Evolutionary conservation across 202 grass and related monocot genomes (phyloP).

Genomic region (Cymbopogon flexuosus): DNA sequence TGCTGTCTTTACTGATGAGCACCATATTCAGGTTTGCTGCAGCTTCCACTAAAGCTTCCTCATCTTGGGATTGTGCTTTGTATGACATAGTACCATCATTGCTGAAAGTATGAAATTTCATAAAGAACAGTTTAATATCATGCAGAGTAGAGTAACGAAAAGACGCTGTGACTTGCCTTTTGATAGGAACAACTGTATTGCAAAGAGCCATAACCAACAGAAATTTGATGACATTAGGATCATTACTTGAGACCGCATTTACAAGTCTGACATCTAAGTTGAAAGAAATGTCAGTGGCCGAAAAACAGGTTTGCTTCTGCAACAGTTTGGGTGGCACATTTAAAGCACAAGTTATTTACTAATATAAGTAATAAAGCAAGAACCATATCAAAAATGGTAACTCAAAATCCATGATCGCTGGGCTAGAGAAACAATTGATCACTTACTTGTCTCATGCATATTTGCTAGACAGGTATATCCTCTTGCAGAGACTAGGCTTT

Average conservation of each 20-base stretch:
- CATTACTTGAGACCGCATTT: conserved; percentile 62
- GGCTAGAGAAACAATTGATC: background rate
- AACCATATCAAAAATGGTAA: background rate
- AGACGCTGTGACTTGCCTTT: conserved; percentile 45
- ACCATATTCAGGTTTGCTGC: conserved; percentile 71
- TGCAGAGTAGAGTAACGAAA: conserved; percentile 15
- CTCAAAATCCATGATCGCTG: background rate
- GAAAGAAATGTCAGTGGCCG: conserved; percentile 37
- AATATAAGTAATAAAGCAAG: background rate
- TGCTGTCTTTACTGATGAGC: conserved; percentile 67
- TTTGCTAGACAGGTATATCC: background rate
- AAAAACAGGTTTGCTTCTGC: background rate
- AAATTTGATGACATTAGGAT: conserved; percentile 77
- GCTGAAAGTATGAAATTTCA: conserved; percentile 43
- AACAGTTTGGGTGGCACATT: background rate
- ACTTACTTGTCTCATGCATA: background rate
- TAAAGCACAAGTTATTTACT: background rate
- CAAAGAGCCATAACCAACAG: conserved; percentile 82
- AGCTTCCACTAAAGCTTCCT: conserved; percentile 85
- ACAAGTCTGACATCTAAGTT: conserved; percentile 69
- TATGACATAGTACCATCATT: conserved; percentile 52
- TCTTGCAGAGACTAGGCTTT: background rate
- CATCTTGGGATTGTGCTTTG: conserved; percentile 94
- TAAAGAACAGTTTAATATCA: conserved; percentile 29
- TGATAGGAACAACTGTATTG: conserved; percentile 86